Evolutionary conservation across 805 yeast genomes (phyloP), one percentile per base, ranked within the genome.

Genomic region (Debaryomyces tyrocola): DNA sequence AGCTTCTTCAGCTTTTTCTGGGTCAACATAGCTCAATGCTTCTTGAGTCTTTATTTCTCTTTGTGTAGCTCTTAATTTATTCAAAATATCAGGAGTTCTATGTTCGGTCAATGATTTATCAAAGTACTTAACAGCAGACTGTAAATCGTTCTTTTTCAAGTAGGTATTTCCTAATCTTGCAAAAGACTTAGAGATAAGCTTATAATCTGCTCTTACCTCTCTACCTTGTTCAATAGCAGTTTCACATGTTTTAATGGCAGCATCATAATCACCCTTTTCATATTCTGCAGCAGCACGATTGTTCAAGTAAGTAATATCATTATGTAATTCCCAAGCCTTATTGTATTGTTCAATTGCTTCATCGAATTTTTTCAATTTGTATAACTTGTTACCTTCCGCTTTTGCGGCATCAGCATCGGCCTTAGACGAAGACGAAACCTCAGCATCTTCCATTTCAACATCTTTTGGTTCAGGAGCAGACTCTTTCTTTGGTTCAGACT

Each of bases 241-340:
- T 56, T 80, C 73, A 66, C 97, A 85, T 4, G 97, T 89, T 49
- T 77, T 70, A 54, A 94, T 87, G 35, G 96, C 91, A 9, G 84
- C 70, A 47, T 90, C 96, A 60, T 80, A 87, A 61, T 90, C 97
- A 51, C 94, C 96, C 67, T 91, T 90, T 73, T 94, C 99, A 62
- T 70, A 94, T 70, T 94, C 96, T 29, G 99, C 99, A 47, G 99
- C 98, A 34, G 99, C 94, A 60, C 95, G 83, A 77, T 94, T 94
- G 76, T 95, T 94, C 65, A 94, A 78, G 65, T 87, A 94, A 0
- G 98, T 92, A 60, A 92, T 89, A 64, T 94, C 98, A 61, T 83
- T 79, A 70, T 75, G 69, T 17, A 83, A 64, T 29, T 84, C 86
- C 87, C 90, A 94, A 1, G 99, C 99, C 62, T 83, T 79, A 63